phyloP scores from a whole-genome alignment of 345 rosid genomes.

The Syzygium aromaticum region DNA sequence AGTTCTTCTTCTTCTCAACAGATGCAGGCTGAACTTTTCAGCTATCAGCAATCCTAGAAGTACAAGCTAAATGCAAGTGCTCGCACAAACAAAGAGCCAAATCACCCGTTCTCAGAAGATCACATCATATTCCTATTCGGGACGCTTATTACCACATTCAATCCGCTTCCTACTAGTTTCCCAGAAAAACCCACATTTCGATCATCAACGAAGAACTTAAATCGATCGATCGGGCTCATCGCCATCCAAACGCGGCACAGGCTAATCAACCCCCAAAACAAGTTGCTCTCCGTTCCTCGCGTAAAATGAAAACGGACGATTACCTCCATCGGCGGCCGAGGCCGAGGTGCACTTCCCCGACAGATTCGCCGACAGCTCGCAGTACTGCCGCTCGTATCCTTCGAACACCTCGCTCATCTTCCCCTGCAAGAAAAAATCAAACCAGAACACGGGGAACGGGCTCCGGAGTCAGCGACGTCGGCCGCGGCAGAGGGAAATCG shows the following conservation, averaged over 20 bases:
- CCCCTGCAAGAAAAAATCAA: background rate
- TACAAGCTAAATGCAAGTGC: background rate
- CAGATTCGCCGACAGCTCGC: constrained; percentile 56
- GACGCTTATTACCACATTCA: background rate
- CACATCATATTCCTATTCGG: background rate
- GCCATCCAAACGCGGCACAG: background rate
- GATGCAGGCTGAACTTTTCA: background rate
- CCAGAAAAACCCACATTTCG: background rate
- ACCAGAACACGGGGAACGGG: background rate
- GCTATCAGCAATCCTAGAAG: background rate
- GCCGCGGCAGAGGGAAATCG: background rate
- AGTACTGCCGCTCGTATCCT: constrained; percentile 33
- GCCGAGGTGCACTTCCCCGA: constrained; percentile 44
- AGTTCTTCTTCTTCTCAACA: background rate
- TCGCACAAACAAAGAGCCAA: background rate
- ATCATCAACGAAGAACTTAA: background rate
- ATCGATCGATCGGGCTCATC: background rate
- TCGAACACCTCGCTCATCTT: constrained; percentile 42
- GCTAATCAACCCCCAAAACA: background rate
- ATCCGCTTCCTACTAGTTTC: background rate
- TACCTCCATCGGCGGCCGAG: constrained; percentile 48
- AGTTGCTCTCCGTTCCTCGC: background rate
- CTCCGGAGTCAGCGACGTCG: background rate
- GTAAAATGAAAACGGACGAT: background rate
- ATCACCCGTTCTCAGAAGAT: background rate